phyloP scores from a whole-genome alignment of 805 yeast species.

The Kockiozyma suomiensis region DNA sequence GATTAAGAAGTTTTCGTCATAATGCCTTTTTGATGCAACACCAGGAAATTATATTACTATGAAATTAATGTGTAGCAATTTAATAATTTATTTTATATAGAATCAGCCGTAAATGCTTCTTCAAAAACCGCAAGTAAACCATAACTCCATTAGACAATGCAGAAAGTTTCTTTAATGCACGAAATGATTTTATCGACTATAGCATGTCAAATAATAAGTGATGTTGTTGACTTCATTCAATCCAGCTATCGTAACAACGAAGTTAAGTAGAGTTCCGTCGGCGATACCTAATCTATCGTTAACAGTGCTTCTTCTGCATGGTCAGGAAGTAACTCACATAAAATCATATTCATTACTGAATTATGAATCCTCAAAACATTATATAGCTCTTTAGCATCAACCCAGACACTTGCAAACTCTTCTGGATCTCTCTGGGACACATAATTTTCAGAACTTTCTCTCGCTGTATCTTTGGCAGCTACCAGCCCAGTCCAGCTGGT shows the following conservation, averaged over 20 bases:
- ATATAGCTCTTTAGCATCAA: slow-evolving; percentile 36
- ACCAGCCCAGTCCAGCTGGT: slow-evolving; percentile 37
- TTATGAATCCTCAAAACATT: slow-evolving; percentile 33
- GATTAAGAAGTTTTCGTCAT: slow-evolving; percentile 60
- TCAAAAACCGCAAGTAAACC: too few species aligned
- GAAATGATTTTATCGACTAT: background rate
- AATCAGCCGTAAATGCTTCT: too few species aligned
- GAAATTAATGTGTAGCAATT: background rate
- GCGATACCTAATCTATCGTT: slow-evolving; percentile 32
- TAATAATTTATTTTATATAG: background rate
- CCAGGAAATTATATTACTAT: background rate
- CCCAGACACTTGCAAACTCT: slow-evolving; percentile 27
- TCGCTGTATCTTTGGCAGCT: slow-evolving; percentile 12
- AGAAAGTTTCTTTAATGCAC: too few species aligned
- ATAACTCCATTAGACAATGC: too few species aligned
- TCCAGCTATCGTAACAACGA: slow-evolving; percentile 35
- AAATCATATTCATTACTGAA: slow-evolving; percentile 28
- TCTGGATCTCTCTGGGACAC: slow-evolving; percentile 7
- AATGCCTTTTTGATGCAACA: background rate
- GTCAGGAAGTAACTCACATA: slow-evolving; percentile 11
- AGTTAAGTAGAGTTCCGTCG: slow-evolving; percentile 29
- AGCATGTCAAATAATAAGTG: slow-evolving; percentile 34
- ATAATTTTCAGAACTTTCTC: slow-evolving; percentile 3
- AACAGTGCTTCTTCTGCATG: background rate
- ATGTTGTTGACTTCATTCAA: slow-evolving; percentile 32